Conservation (phyloP, 495 filamentous ascomycete genomes). For the Annulohypoxylon stygium region DNA sequence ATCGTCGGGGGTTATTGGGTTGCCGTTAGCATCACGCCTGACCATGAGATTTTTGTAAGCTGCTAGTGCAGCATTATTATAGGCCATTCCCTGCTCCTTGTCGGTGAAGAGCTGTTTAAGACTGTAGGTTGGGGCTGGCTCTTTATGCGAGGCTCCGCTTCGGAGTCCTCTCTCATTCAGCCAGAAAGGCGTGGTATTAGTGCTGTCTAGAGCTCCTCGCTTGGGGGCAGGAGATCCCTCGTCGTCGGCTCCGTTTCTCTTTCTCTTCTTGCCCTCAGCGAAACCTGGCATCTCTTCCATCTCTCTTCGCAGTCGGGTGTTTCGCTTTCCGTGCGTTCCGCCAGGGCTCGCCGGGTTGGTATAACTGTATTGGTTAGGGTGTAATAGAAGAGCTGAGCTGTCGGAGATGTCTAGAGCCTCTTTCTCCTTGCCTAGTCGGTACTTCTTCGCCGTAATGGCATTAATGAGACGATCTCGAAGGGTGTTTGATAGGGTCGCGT, state of each 20-base stretch:
- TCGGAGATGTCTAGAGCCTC: constrained; percentile 89
- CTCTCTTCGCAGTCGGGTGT: constrained; percentile 84
- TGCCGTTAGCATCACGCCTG: constrained; percentile 64
- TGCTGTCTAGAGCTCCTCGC: constrained; percentile 58
- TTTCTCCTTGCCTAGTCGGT: constrained; percentile 85
- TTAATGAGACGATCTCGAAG: constrained; percentile 88
- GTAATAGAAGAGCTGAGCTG: constrained; percentile 85
- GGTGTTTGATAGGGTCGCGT: constrained; percentile 78
- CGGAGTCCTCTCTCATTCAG: constrained; percentile 57
- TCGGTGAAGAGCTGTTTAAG: constrained; percentile 94
- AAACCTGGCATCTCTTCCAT: constrained; percentile 79
- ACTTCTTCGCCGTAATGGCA: constrained; percentile 78
- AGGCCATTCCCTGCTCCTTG: constrained; percentile 84
- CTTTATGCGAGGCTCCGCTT: constrained; percentile 56
- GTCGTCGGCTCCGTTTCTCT: constrained; percentile 78
- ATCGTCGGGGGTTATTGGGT: constrained; percentile 61
- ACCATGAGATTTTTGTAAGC: constrained; percentile 68
- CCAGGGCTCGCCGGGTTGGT: constrained; percentile 84
- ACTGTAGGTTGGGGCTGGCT: constrained; percentile 71
- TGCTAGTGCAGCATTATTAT: constrained; percentile 77
- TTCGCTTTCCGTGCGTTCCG: constrained; percentile 81
- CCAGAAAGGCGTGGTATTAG: constrained; percentile 70
- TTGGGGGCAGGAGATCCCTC: constrained; percentile 76
- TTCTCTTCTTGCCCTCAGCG: constrained; percentile 79
- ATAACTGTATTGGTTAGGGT: constrained; percentile 92